These are phyloP conservation scores for Pisolithus marmoratus DNA, from an alignment of 768 basidiomycete species.

Conservation along the genomic window DNA sequence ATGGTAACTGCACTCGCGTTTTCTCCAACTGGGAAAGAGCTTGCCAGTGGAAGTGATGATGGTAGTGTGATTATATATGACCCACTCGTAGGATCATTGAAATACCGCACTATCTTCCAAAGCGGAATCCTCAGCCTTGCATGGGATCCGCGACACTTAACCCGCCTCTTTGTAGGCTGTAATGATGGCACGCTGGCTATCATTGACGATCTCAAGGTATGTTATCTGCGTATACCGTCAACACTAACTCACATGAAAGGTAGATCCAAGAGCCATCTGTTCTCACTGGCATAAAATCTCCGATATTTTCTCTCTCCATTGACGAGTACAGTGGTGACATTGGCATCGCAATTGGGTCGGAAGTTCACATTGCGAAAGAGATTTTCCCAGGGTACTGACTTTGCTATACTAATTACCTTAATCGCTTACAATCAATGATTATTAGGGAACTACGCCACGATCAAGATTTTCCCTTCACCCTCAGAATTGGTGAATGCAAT, in stretches of 20 bases:
- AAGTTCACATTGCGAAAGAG: constrained; percentile 2
- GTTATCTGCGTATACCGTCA: neutral
- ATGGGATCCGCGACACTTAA: neutral
- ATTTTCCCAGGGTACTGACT: neutral
- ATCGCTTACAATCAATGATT: neutral
- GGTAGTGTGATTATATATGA: constrained; percentile 4
- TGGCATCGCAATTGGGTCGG: neutral
- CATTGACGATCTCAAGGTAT: constrained; percentile 1
- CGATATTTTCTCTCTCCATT: neutral
- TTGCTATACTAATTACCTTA: neutral
- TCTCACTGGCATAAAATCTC: constrained; percentile 1
- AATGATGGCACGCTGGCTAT: constrained; percentile 1
- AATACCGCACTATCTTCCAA: neutral
- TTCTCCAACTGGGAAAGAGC: neutral
- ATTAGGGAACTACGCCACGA: constrained; percentile 1
- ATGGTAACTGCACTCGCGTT: neutral
- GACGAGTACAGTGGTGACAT: neutral
- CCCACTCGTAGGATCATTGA: neutral
- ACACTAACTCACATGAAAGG: neutral
- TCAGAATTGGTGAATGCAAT: neutral
- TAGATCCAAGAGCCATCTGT: constrained; percentile 2
- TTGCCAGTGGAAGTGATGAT: constrained; percentile 3
- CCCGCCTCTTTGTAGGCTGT: constrained; percentile 2
- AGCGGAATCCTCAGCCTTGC: constrained; percentile 1
- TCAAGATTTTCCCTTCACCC: constrained; percentile 2